Evolutionary conservation across 2,329 filamentous ascomycete genomes (phyloP).

Genomic region (Ophiostoma pallidulum): DNA sequence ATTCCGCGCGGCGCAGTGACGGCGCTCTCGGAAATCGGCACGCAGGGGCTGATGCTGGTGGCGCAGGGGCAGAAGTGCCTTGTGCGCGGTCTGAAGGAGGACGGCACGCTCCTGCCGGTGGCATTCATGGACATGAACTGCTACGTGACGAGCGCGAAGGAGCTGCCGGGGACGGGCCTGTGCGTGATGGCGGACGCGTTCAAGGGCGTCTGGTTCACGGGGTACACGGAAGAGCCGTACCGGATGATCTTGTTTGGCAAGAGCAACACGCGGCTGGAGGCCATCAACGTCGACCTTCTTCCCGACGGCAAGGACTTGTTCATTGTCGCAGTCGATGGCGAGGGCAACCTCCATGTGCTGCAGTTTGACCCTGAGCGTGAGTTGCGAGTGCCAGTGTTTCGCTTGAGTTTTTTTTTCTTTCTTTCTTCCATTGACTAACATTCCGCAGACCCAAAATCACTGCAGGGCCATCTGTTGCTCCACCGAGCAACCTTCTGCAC

Average conservation of each 20-base stretch:
- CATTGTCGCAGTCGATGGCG: conserved; percentile 72
- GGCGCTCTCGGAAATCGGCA: conserved; percentile 72
- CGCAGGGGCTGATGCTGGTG: conserved; percentile 77
- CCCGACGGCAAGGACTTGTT: conserved; percentile 76
- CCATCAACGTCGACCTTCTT: conserved; percentile 76
- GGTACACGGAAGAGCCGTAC: conserved; percentile 95
- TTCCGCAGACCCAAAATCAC: conserved; percentile 72
- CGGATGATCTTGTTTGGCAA: conserved; percentile 91
- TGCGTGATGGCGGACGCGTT: conserved; percentile 82
- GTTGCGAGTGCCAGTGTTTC: too few species aligned
- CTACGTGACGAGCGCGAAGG: conserved; percentile 78
- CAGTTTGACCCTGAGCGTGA: conserved; percentile 92
- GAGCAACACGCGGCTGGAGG: conserved; percentile 65
- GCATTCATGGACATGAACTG: conserved; percentile 98
- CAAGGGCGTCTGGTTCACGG: conserved; percentile 92
- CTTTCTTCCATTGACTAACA: not conserved
- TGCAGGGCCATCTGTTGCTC: conserved; percentile 78
- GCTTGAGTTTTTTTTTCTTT: not conserved
- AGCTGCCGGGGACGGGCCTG: conserved; percentile 72
- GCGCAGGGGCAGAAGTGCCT: conserved; percentile 96
- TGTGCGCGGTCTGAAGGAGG: conserved; percentile 91
- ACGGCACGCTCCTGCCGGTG: conserved; percentile 82
- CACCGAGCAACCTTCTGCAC: conserved; percentile 83
- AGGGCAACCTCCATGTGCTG: conserved; percentile 78
- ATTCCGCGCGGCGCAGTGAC: conserved; percentile 89